These are phyloP conservation scores for Debaryomyces fabryi DNA, from an alignment of 1,139 yeast genomes.

Conservation along the genomic window DNA sequence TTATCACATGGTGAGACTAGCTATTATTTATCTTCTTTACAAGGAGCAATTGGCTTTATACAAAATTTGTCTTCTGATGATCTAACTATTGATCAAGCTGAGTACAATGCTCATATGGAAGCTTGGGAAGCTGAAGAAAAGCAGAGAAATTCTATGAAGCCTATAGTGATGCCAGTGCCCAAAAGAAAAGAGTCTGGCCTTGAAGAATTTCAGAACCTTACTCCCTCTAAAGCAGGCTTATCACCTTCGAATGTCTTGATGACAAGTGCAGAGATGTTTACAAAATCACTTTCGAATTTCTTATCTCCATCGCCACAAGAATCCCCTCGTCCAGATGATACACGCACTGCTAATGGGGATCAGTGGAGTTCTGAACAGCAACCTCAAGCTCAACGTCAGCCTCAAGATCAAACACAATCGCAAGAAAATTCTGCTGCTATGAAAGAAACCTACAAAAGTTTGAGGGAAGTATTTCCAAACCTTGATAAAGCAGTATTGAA, in stretches of 20 bases:
- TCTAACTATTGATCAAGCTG: slow-evolving; percentile 64
- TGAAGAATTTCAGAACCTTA: slow-evolving; percentile 22
- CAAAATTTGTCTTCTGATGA: slow-evolving; percentile 59
- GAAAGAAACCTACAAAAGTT: slow-evolving; percentile 39
- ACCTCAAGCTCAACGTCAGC: slow-evolving; percentile 8
- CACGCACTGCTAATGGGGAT: not conserved
- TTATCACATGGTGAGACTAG: slow-evolving; percentile 80
- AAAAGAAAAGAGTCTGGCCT: slow-evolving; percentile 12
- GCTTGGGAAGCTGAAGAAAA: slow-evolving; percentile 50
- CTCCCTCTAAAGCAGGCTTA: slow-evolving; percentile 22
- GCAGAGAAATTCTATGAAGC: slow-evolving; percentile 23
- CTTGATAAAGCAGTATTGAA: slow-evolving; percentile 68
- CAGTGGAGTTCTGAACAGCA: not conserved
- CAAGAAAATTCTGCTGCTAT: slow-evolving; percentile 11
- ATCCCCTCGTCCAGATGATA: slow-evolving; percentile 13
- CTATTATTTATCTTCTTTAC: slow-evolving; percentile 82
- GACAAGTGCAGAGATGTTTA: slow-evolving; percentile 56
- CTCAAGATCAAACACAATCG: slow-evolving; percentile 10
- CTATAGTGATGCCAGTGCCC: slow-evolving; percentile 9
- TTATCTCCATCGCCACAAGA: slow-evolving; percentile 47
- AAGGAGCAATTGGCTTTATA: slow-evolving; percentile 81
- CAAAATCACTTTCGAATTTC: slow-evolving; percentile 50
- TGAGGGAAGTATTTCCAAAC: slow-evolving; percentile 75
- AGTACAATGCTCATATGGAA: slow-evolving; percentile 51
- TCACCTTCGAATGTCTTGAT: slow-evolving; percentile 55